Percentiles rank a stretch among this genome's conserved stretches.
Conservation (phyloP, 2,329 filamentous ascomycete species). For the Macrophomina pseudophaseolina region DNA sequence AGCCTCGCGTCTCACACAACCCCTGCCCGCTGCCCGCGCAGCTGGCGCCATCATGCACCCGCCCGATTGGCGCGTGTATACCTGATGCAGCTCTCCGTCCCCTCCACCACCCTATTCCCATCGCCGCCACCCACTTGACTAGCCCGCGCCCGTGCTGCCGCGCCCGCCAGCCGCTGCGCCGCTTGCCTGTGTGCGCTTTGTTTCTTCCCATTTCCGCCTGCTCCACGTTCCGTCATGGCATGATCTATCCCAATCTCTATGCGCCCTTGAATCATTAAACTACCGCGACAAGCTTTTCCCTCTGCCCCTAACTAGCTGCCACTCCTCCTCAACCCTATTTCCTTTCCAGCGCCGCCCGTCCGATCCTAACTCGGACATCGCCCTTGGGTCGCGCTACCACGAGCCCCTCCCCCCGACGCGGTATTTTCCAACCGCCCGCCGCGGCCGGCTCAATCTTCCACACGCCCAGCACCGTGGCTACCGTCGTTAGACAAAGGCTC, state of each 20-base stretch:
- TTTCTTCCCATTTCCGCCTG: conserved; percentile 16
- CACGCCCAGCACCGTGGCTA: conserved; percentile 58
- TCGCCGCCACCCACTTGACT: not conserved
- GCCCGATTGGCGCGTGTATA: conserved; percentile 3
- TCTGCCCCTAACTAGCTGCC: not conserved
- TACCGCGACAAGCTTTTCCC: conserved; percentile 14
- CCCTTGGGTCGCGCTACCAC: conserved; percentile 57
- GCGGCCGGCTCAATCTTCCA: conserved; percentile 60
- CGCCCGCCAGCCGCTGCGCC: conserved; percentile 18
- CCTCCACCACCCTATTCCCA: conserved; percentile 6
- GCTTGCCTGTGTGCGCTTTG: conserved; percentile 10
- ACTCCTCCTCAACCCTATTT: conserved; percentile 4
- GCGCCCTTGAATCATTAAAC: conserved; percentile 24
- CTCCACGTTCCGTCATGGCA: conserved; percentile 23
- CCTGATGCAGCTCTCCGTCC: not conserved
- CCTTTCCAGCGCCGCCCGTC: conserved; percentile 38
- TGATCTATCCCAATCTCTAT: conserved; percentile 22
- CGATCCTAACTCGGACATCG: conserved; percentile 62
- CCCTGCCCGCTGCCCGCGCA: not conserved
- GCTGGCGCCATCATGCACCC: not conserved
- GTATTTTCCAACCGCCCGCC: conserved; percentile 55
- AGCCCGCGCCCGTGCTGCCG: conserved; percentile 14
- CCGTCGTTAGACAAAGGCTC: conserved; percentile 55
- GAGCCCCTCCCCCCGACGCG: conserved; percentile 50
- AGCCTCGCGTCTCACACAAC: conserved; percentile 9